These are phyloP conservation scores for Fagus sylvatica DNA, from an alignment of 306 rosid species.

Conservation along the genomic window DNA sequence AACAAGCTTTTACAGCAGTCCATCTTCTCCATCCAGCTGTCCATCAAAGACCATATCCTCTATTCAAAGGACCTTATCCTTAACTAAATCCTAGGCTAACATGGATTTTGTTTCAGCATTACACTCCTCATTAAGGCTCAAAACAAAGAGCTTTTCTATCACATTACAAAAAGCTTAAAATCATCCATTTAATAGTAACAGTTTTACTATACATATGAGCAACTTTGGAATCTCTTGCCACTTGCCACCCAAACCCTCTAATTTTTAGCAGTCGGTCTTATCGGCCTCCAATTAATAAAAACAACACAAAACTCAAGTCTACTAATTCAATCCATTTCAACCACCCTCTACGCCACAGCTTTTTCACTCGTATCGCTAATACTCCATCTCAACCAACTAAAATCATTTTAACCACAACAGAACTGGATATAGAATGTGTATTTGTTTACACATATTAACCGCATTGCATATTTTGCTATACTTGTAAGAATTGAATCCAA, in stretches of 20 bases:
- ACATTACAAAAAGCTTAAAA: neutral
- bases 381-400: neutral
- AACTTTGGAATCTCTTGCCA: neutral
- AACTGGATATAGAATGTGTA: neutral
- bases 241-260: neutral
- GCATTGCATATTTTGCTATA: too few relatives aligned
- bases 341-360: too few relatives aligned
- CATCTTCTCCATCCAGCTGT: neutral
- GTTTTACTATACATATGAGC: neutral
- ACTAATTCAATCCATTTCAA: too few relatives aligned
- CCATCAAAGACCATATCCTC: conserved; percentile 1
- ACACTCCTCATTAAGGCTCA: neutral
- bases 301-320: neutral
- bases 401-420: neutral
- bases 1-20: neutral
- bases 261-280: neutral
- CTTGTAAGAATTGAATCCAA: too few relatives aligned
- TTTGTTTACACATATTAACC: too few relatives aligned
- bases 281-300: neutral
- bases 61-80: neutral
- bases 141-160: neutral
- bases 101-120: neutral
- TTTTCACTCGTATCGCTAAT: neutral
- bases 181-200: neutral
- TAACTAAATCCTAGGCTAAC: neutral